Percentiles rank a stretch among this genome's conserved stretches.
Conservation (phyloP, 2,329 filamentous ascomycete genomes). For the Neofusicoccum sp. region DNA sequence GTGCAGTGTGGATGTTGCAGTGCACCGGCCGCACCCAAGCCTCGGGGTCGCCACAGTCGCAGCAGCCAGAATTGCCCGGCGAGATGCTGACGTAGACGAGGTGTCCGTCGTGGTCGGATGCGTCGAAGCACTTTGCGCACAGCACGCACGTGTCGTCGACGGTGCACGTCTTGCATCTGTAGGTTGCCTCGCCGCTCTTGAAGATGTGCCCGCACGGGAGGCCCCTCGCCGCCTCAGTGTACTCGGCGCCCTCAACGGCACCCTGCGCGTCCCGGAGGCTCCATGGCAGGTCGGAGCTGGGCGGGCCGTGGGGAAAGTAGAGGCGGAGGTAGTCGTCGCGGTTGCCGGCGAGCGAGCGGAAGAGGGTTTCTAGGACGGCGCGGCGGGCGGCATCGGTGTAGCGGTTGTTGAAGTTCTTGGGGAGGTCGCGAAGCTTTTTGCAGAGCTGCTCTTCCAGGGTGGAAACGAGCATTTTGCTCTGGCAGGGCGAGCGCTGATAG, state of each 20-base stretch:
- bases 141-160: slow-evolving; percentile 94
- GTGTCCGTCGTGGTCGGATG: slow-evolving; percentile 91
- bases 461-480: slow-evolving; percentile 45
- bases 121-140: slow-evolving; percentile 90
- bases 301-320: slow-evolving; percentile 76
- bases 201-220: slow-evolving; percentile 98
- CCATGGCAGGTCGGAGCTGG: slow-evolving; percentile 59
- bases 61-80: slow-evolving; percentile 89
- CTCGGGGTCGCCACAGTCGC: slow-evolving; percentile 93
- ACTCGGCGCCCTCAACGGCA: slow-evolving; percentile 90
- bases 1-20: slow-evolving; percentile 86
- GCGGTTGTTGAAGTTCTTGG: slow-evolving; percentile 68
- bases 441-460: slow-evolving; percentile 76
- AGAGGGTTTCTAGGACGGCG: slow-evolving; percentile 75
- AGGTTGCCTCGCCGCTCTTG: slow-evolving; percentile 88
- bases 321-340: slow-evolving; percentile 70
- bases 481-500: not conserved
- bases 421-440: slow-evolving; percentile 75
- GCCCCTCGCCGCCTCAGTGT: slow-evolving; percentile 84
- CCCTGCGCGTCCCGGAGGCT: slow-evolving; percentile 86
- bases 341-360: slow-evolving; percentile 79
- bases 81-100: slow-evolving; percentile 87
- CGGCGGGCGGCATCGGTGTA: slow-evolving; percentile 70
- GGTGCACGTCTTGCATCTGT: slow-evolving; percentile 90
- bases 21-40: slow-evolving; percentile 86